These are phyloP conservation scores for Haplosporangium sp. DNA, from an alignment of 371 early-diverging fungal species.

Conservation along the genomic window DNA sequence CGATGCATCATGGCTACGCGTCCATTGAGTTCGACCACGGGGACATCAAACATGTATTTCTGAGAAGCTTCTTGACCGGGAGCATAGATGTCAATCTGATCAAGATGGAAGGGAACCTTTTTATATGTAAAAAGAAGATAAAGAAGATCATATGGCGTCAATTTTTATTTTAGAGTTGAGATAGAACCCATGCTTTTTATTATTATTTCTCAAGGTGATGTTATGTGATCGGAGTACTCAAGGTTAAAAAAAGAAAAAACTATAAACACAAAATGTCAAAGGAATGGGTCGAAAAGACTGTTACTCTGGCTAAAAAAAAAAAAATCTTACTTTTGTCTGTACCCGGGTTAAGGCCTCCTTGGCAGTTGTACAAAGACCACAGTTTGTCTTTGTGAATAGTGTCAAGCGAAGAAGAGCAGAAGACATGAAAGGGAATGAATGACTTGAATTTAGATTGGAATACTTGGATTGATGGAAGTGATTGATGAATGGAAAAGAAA, in stretches of 20 bases:
- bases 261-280: not conserved
- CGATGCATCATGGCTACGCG: constrained; percentile 52
- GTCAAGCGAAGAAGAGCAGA: constrained; percentile 42
- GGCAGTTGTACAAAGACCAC: constrained; percentile 52
- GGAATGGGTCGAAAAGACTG: too few relatives aligned
- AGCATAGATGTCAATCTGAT: constrained; percentile 50
- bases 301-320: too few relatives aligned
- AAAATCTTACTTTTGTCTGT: constrained; percentile 32
- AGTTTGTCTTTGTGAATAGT: constrained; percentile 52
- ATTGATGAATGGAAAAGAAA: not conserved
- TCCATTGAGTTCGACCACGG: constrained; percentile 49
- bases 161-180: too few relatives aligned
- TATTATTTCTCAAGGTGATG: not conserved
- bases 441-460: not conserved
- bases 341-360: constrained; percentile 53
- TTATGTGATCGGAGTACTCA: not conserved
- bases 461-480: too few relatives aligned
- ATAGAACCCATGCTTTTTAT: too few relatives aligned
- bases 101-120: constrained; percentile 47
- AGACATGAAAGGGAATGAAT: constrained; percentile 4
- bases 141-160: not conserved
- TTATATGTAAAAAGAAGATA: too few relatives aligned
- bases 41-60: constrained; percentile 57
- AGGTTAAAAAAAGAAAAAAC: not conserved
- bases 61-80: constrained; percentile 46